Evolutionary conservation across 805 yeast species (phyloP).

Genomic region (Candida stauntonica): DNA sequence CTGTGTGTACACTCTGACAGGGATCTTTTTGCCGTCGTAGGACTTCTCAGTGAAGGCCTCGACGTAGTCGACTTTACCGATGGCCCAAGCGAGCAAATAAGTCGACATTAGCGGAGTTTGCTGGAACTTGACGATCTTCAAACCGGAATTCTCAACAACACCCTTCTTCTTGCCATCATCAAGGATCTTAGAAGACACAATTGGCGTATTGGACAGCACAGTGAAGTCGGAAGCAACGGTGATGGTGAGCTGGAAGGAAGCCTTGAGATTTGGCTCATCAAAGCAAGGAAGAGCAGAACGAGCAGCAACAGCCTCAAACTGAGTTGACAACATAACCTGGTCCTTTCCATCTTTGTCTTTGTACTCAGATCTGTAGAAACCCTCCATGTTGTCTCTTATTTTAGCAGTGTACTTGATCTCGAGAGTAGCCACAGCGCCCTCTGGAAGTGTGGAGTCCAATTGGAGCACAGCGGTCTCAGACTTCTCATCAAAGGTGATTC

Average conservation of each 20-base stretch:
- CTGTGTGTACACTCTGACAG: constrained; percentile 79
- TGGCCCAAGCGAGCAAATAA: constrained; percentile 75
- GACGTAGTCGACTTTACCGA: constrained; percentile 72
- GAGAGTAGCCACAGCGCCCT: constrained; percentile 36
- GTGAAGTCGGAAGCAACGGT: constrained; percentile 52
- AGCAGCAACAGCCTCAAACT: constrained; percentile 82
- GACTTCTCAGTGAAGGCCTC: constrained; percentile 37
- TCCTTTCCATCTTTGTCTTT: constrained; percentile 52
- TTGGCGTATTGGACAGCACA: constrained; percentile 61
- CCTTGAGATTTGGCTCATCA: constrained; percentile 61
- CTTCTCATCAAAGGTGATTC: constrained; percentile 42
- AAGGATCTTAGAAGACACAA: constrained; percentile 40
- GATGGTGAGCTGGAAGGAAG: constrained; percentile 55
- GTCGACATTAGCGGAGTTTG: constrained; percentile 81
- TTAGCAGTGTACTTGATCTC: constrained; percentile 50
- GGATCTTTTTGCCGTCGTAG: constrained; percentile 56
- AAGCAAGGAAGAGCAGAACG: constrained; percentile 81
- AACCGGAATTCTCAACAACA: constrained; percentile 32
- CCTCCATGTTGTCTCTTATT: constrained; percentile 72
- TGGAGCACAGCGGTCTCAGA: constrained; percentile 59
- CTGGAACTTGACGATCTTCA: constrained; percentile 42
- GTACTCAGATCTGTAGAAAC: constrained; percentile 72
- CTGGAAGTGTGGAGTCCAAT: constrained; percentile 41
- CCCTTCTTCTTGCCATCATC: constrained; percentile 46
- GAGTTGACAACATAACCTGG: constrained; percentile 74